Base-by-base conservation (phyloP, 2,329 filamentous ascomycete genomes). In the Cryphonectria radicalis region DNA sequence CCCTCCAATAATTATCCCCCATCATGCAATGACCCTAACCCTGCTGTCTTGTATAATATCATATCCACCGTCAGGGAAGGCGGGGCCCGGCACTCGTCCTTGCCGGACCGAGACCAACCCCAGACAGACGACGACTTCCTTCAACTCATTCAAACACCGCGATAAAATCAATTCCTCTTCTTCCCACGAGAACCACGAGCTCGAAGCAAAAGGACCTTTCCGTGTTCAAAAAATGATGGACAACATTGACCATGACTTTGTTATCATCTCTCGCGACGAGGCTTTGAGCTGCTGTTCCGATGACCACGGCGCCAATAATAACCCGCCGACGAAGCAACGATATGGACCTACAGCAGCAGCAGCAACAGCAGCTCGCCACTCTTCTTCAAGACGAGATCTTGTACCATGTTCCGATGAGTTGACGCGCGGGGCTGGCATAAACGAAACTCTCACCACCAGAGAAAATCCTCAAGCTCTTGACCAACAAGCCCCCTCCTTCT, bases 401-500 rank as follows among this genome's bases (percentile, higher is more conserved):
- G 13, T 28, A 57, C 4, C 25, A 17, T 28, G 53, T 6, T 5
- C 11, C 1, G 13, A 57, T 19, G 50, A 53, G 22, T 25, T 25
- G 22, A 4, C 50, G 3, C 3, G 50, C 22, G 17, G 43, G 14
- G 10, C 50, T 10, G 50, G 50, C n/a, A 13, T 25, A 1, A 22
- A 53, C 19, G n/a, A 10, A 35, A 22, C 3, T 60, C 10, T 60
- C 57, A 37, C 3, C 25, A 6, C 37, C 57, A 32, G 57, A 60
- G 11, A 22, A 22, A 19, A n/a, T n/a, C 37, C 37, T 40, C 32
- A 32, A 32, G 37, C 7, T 22, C 46, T 53, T 22, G 53, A 4
- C 59, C 35, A n/a, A 3, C 40, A 46, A 19, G 13, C 6, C 4
- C 68, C 68, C 14, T 43, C 35, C 40, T 78, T 79, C 73, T 76